Base-by-base conservation (phyloP, 164 flowering plant genomes). In the Annona cherimola region DNA sequence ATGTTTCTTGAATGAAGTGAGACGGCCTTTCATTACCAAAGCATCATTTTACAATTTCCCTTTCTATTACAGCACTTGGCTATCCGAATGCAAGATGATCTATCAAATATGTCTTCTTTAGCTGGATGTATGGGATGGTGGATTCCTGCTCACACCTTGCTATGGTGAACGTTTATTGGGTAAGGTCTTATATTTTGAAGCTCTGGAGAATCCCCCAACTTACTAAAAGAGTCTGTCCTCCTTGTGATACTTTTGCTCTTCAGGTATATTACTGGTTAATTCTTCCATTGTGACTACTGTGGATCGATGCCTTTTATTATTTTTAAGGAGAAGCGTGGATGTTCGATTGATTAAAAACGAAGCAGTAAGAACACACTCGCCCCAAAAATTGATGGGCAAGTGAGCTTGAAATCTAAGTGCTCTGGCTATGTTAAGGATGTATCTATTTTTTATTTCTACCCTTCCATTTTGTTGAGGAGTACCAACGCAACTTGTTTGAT, bases 131-230 rank as follows among this genome's bases (percentile, higher is more conserved):
- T 82, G 97, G 97, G 63, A 76, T 82, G 78, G 99, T 88, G 35
- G 98, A 98, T 71, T 88, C 98, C 42, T 86, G 76, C 80, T 87
- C 96, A 45, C 85, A 94, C 67, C 89, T 94, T 71, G 99, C 83
- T 26, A 88, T 94, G 97, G 97, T 91, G 18, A 94, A 94, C 79
- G 89, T 94, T 69, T 94, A 97, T 59, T 94, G 99, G 99, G 92
- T 97, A 71, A 82, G 75, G 71, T 79, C 90, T 71, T 98, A 94
- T 76, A 91, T 94, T 73, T 84, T 80, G 67, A 87, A 84, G 85
- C 86, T 92, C 40, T 94, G 97, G 99, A 80, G 78, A 77, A 87
- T 88, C 74, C 87, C 90, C 2, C 64, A 79, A 26, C 87, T 87
- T 7, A 90, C 75, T 44, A 85, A 77, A 80, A 85, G 91, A 69